Percentiles rank a stretch among this genome's conserved stretches.
Evolutionary conservation across 2,329 filamentous ascomycete genomes (phyloP).

Genomic region (Botryotinia calthae): DNA sequence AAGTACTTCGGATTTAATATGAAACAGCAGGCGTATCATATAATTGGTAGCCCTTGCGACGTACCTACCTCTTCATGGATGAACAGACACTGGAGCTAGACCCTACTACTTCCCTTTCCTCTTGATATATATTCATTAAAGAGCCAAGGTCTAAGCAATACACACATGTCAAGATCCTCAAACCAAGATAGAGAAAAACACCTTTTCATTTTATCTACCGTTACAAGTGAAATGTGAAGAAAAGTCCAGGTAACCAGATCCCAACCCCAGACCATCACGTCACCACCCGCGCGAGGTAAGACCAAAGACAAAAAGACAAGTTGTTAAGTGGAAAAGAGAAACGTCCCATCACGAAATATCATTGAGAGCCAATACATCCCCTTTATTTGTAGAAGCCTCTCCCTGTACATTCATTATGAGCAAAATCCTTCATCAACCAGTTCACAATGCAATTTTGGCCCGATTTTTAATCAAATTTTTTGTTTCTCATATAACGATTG

Average conservation of each 20-base stretch:
- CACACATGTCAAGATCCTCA: not conserved
- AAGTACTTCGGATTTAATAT: not conserved
- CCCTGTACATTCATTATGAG: not conserved
- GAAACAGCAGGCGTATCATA: not conserved
- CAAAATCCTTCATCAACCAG: slow-evolving; percentile 4
- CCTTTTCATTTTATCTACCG: slow-evolving; percentile 25
- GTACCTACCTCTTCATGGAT: not conserved
- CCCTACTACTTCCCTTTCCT: too few relatives aligned
- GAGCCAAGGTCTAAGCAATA: not conserved
- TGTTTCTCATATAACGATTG: slow-evolving; percentile 18
- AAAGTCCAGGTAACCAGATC: not conserved
- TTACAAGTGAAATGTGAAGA: slow-evolving; percentile 25
- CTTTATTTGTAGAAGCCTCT: not conserved
- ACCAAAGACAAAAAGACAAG: slow-evolving; percentile 7
- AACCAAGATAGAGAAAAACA: not conserved
- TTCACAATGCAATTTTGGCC: slow-evolving; percentile 15
- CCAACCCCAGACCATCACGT: not conserved
- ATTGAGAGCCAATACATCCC: slow-evolving; percentile 3
- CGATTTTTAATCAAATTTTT: slow-evolving; percentile 17
- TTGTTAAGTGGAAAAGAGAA: not conserved
- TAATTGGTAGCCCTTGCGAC: not conserved
- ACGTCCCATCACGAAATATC: not conserved
- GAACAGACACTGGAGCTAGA: not conserved
- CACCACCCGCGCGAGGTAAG: not conserved
- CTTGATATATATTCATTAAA: not conserved